phyloP scores from a whole-genome alignment of 2,329 filamentous ascomycete genomes.

The Trichoderma harzianum region DNA sequence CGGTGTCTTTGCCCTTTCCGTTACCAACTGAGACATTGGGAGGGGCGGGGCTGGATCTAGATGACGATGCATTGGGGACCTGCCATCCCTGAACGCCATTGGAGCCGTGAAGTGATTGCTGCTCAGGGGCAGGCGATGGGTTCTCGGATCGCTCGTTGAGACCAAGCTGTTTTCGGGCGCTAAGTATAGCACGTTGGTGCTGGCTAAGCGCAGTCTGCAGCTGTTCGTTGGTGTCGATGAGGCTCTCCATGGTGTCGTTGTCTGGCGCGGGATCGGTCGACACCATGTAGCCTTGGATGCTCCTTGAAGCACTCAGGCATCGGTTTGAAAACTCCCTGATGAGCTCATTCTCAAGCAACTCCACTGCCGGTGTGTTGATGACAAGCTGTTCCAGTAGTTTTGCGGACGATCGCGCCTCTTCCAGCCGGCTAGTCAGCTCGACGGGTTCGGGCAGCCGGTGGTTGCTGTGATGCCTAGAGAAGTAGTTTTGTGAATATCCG shows the following conservation, averaged over 20 bases:
- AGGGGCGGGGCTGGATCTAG: neutral
- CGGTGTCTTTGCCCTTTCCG: constrained; percentile 36
- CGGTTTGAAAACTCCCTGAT: constrained; percentile 88
- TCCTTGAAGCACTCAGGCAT: constrained; percentile 74
- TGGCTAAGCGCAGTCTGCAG: constrained; percentile 77
- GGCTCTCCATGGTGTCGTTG: constrained; percentile 86
- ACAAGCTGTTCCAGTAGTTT: constrained; percentile 90
- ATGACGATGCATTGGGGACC: neutral
- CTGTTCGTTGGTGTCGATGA: constrained; percentile 94
- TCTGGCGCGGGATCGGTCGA: constrained; percentile 77
- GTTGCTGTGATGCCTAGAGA: constrained; percentile 49
- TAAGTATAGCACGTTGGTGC: constrained; percentile 76
- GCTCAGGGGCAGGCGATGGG: constrained; percentile 28
- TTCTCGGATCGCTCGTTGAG: constrained; percentile 30
- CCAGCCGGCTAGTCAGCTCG: constrained; percentile 78
- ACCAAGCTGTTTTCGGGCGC: constrained; percentile 55
- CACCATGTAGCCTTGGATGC: constrained; percentile 82
- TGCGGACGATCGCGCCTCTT: constrained; percentile 87
- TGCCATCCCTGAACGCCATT: constrained; percentile 24
- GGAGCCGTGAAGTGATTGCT: constrained; percentile 19
- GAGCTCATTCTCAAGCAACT: constrained; percentile 79
- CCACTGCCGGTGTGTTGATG: constrained; percentile 73
- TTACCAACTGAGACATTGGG: constrained; percentile 5
- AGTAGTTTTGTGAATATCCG: constrained; percentile 54
- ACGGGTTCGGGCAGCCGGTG: constrained; percentile 60